Evolutionary conservation across 176 grass and related monocot genomes (phyloP).

Genomic region (Oryza punctata): DNA sequence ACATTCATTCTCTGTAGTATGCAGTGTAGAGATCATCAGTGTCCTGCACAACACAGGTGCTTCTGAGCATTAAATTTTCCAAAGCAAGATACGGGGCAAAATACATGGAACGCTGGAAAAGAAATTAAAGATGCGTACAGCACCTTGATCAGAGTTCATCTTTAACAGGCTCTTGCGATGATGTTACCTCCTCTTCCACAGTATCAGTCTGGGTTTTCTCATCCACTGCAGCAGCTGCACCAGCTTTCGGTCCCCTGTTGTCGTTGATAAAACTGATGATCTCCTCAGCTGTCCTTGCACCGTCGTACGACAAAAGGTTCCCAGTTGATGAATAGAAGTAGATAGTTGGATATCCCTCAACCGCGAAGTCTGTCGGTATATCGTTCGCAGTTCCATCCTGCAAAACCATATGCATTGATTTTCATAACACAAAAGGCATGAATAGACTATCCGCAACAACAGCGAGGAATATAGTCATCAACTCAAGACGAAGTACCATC

Average conservation of each 20-base stretch:
- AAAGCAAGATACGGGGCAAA: neutral
- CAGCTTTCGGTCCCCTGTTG: constrained; percentile 46
- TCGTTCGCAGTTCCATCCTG: constrained; percentile 80
- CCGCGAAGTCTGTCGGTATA: constrained; percentile 55
- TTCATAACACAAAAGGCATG: neutral
- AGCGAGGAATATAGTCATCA: neutral
- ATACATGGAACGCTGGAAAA: neutral
- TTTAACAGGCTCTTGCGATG: constrained; percentile 36
- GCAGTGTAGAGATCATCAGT: neutral
- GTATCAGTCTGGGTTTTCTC: constrained; percentile 26
- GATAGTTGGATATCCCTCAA: constrained; percentile 66
- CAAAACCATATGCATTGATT: constrained; percentile 19
- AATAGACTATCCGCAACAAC: neutral
- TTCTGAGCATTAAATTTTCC: constrained; percentile 11
- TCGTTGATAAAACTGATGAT: constrained; percentile 72
- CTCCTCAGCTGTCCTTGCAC: constrained; percentile 47
- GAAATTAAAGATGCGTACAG: neutral
- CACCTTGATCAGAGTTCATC: constrained; percentile 77
- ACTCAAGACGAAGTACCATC: constrained; percentile 60
- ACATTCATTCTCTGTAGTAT: neutral
- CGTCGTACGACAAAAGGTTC: constrained; percentile 50
- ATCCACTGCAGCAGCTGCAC: constrained; percentile 7
- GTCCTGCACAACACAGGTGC: neutral
- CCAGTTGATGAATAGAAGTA: constrained; percentile 70
- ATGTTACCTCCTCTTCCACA: constrained; percentile 29